A percentile compares a stretch with the other conserved stretches of the same genome.
Conservation (phyloP, 2,329 filamentous ascomycete species). For the Lecanicillium sp. region DNA sequence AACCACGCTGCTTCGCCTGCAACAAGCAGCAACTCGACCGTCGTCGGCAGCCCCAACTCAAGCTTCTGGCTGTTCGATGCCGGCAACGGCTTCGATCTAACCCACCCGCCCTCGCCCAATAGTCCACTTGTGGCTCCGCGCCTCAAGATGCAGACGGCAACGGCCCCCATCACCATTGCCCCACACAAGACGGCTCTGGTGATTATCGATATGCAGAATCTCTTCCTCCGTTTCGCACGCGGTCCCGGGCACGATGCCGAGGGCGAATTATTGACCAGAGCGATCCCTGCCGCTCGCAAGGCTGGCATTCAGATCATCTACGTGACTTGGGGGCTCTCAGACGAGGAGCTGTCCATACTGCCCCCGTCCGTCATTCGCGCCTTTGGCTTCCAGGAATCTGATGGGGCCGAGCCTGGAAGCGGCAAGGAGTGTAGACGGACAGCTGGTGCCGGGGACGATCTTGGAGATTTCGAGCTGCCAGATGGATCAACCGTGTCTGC, state of each 20-base stretch:
- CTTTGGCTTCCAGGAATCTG: constrained; percentile 27
- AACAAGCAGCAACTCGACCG: too few relatives aligned
- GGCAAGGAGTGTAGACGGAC: too few relatives aligned
- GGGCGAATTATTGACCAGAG: constrained; percentile 3
- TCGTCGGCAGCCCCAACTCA: constrained; percentile 5
- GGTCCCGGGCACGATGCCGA: constrained; percentile 17
- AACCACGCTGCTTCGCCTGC: too few relatives aligned
- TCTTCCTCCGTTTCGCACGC: constrained; percentile 31
- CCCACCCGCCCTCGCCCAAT: constrained; percentile 10
- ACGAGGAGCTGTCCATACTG: constrained; percentile 40
- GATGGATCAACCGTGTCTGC: constrained; percentile 5
- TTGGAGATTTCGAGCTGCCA: constrained; percentile 27
- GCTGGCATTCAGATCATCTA: constrained; percentile 31
- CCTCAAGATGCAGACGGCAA: constrained; percentile 14
- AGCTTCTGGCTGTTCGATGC: constrained; percentile 9
- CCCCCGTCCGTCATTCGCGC: constrained; percentile 39
- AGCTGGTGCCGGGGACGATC: constrained; percentile 30
- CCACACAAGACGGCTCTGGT: constrained; percentile 36
- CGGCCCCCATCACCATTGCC: constrained; percentile 26
- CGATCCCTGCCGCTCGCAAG: constrained; percentile 8
- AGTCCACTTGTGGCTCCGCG: background rate
- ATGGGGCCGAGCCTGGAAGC: constrained; percentile 1
- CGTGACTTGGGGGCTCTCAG: constrained; percentile 51
- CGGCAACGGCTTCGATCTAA: constrained; percentile 15
- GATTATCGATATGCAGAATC: constrained; percentile 47